Evolutionary conservation across 345 rosid species (phyloP), one percentile per base, ranked within the genome.

Genomic region (Gossypium anomalum): DNA sequence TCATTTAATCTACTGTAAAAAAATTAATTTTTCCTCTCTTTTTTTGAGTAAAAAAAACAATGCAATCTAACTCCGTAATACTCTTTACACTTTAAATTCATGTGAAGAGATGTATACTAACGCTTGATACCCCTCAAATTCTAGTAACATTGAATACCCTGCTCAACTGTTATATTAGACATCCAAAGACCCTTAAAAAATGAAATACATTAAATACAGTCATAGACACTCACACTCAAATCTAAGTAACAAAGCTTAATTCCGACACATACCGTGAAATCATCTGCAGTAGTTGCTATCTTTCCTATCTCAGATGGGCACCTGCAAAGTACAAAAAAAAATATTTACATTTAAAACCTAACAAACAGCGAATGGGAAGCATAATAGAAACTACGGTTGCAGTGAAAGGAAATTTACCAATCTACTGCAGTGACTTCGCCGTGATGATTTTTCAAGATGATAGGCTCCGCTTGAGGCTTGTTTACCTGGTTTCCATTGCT

Each of bases 351-450:
- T 73, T 6, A 43, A 70, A 7, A 70, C 22, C 15, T 22, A 72
- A 65, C 55, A 43, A 25, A 16, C 38, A 72, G 68, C 49, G 34
- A 38, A 67, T 16, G 16, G 3, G 45, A 27, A 41, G 22, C 25
- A 61, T 19, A 1, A 48, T 3, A 7, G 20, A 23, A 25, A 73
- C 23, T 78, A 29, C 44, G 70, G 51, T 27, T 25, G 51, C 58
- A 44, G 56, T 41, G 25, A 59, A 57, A 49, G 70, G 48, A 71
- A 53, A 14, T 78, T 57, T 93, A 95, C 99, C 99, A 95, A 75
- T 91, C 92, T 56, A 93, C 97, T 56, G 97, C 92, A 2, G 94
- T 87, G 67, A 95, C 99, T 87, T 95, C 99, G 55, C 87, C 90
- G 71, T 85, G 87, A 11, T 93, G 96, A 63, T 87, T 84, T 81